Evolutionary conservation across 768 basidiomycete species (phyloP), one percentile per base, ranked within the genome.

Genomic region (Hericium rajendrae): DNA sequence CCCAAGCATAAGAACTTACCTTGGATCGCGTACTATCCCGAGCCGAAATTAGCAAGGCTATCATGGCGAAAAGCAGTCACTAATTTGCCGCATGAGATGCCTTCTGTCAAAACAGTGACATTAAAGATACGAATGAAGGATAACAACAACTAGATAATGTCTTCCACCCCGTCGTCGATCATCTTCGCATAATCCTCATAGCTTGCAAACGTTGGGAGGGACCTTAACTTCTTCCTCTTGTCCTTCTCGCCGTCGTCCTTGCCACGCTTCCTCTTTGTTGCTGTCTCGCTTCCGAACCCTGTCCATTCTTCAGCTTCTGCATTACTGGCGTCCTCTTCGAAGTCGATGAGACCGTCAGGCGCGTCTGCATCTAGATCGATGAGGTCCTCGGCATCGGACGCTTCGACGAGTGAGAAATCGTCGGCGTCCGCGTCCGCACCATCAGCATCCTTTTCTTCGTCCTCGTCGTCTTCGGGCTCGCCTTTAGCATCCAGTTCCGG

Each of bases 121-220:
- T 32, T 32, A 26, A 26, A 26, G 26, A 26, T 5, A 2, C 4
- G 32, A 32, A 10, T 32, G 6, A 32, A 32, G 8, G 9, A 10
- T 32, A 32, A 46, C 18, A 6, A 9, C 43, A 15, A n/a, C 53
- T 68, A 84, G 32, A 86, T 74, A 69, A 84, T 73, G 62, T 88
- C 85, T 70, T 88, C 86, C 12, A 82, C 78, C 10, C 74, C 83
- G 57, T 87, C 85, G 67, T 92, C 91, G 57, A 92, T 93, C 81
- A 92, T 76, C 72, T 75, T 83, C 48, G 84, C 86, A 62, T 91
- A 93, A 57, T 91, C 90, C 58, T 93, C 91, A 64, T 91, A 91
- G 65, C 82, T 88, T 11, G 90, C 91, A 66, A 93, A 93, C 38
- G 86, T 91, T 4, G 88, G 88, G 61, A 91, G 66, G 10, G 80